A percentile compares a stretch with the other conserved stretches of the same genome.
phyloP scores from a whole-genome alignment of 2,329 filamentous ascomycete species.

The Pyrenophora tritici-repentis region DNA sequence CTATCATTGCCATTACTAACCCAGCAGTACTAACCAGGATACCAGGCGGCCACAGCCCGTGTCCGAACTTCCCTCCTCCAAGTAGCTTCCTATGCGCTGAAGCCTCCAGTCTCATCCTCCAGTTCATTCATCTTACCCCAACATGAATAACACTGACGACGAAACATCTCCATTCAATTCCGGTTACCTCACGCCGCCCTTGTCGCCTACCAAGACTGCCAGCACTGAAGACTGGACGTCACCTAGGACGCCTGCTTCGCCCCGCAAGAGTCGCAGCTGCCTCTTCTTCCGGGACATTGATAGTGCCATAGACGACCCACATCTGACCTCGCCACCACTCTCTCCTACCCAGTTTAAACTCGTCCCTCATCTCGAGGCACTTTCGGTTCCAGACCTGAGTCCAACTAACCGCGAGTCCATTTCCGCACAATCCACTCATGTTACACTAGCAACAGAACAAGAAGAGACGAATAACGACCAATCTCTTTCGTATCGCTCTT shows the following conservation, averaged over 20 bases:
- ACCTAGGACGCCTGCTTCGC: constrained; percentile 38
- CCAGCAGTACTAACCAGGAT: constrained; percentile 36
- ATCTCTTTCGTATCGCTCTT: constrained; percentile 1
- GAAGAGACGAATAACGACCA: neutral
- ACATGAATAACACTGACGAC: constrained; percentile 33
- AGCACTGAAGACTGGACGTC: constrained; percentile 41
- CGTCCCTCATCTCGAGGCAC: constrained; percentile 15
- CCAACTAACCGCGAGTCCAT: constrained; percentile 8
- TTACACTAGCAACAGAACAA: constrained; percentile 17
- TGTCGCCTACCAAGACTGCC: constrained; percentile 44
- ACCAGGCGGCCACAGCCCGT: constrained; percentile 19
- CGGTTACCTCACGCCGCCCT: constrained; percentile 37
- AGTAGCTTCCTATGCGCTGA: constrained; percentile 34
- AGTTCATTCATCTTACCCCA: constrained; percentile 13
- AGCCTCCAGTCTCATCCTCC: constrained; percentile 2
- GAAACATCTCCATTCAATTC: constrained; percentile 16
- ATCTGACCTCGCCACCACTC: constrained; percentile 21
- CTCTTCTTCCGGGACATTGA: constrained; percentile 27
- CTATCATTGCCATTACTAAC: constrained; percentile 42
- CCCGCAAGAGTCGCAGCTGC: constrained; percentile 37
- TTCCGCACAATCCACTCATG: constrained; percentile 10
- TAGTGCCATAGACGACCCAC: constrained; percentile 6
- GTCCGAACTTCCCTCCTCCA: constrained; percentile 15
- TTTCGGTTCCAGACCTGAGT: constrained; percentile 22
- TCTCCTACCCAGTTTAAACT: constrained; percentile 34